These are phyloP conservation scores for Sequoiadendron giganteum DNA, from an alignment of 75 land plant species.

Conservation along the genomic window DNA sequence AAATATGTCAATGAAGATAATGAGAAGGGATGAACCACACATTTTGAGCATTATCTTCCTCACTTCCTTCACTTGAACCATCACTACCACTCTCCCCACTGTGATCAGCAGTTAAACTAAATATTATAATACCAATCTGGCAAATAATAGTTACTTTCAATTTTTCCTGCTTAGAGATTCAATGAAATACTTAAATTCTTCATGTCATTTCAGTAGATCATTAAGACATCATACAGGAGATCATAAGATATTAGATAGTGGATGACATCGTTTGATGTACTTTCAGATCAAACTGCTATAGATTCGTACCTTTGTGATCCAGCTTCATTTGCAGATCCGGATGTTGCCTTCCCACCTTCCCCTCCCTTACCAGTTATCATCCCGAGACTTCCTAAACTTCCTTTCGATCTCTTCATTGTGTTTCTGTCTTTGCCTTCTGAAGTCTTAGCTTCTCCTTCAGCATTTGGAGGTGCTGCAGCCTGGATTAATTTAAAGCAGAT, in stretches of 20 bases:
- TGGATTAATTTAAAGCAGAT: conserved; percentile 9
- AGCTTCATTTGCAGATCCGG: conserved; percentile 64
- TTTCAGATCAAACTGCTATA: no score
- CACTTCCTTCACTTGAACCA: conserved; percentile 75
- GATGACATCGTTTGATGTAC: background rate
- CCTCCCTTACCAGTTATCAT: conserved; percentile 34
- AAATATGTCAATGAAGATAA: background rate
- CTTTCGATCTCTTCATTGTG: conserved; percentile 61
- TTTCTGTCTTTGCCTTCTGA: conserved; percentile 42
- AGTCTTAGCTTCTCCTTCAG: conserved; percentile 52
- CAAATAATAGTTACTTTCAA: background rate
- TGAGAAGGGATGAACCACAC: conserved; percentile 13
- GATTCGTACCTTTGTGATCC: conserved; percentile 55
- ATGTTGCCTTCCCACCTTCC: conserved; percentile 50
- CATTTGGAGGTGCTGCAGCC: conserved; percentile 17
- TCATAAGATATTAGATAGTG: background rate
- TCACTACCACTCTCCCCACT: conserved; percentile 85
- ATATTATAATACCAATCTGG: background rate
- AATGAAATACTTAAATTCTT: background rate
- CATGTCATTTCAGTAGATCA: background rate
- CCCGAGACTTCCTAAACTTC: conserved; percentile 46
- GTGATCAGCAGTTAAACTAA: conserved; percentile 9
- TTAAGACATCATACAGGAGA: background rate
- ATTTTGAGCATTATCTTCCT: conserved; percentile 52
- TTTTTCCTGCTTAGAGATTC: background rate